These are phyloP conservation scores for Arthroderma sp. DNA, from an alignment of 2,329 filamentous ascomycete genomes.

Conservation along the genomic window DNA sequence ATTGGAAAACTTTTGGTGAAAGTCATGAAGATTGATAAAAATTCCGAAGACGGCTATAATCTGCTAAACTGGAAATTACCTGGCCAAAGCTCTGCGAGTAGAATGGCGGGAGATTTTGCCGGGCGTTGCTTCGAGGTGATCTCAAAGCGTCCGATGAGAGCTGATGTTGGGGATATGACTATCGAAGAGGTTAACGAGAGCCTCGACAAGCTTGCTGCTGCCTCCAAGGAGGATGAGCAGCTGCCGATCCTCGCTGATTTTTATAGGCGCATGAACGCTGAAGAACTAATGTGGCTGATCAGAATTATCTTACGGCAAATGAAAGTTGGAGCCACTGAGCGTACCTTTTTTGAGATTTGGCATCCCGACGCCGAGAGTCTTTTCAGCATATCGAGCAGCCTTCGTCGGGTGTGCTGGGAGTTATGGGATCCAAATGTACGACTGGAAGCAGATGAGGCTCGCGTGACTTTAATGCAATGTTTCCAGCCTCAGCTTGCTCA, in stretches of 20 bases:
- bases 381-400: constrained; percentile 82
- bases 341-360: constrained; percentile 73
- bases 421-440: constrained; percentile 59
- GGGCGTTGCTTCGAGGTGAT: constrained; percentile 78
- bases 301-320: constrained; percentile 78
- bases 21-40: constrained; percentile 79
- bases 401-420: constrained; percentile 90
- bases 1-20: constrained; percentile 87
- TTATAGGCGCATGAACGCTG: constrained; percentile 81
- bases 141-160: constrained; percentile 66
- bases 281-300: constrained; percentile 89
- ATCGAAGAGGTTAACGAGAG: constrained; percentile 82
- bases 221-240: constrained; percentile 71
- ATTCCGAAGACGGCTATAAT: constrained; percentile 76
- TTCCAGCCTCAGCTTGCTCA: constrained; percentile 93
- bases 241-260: constrained; percentile 68
- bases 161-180: constrained; percentile 60
- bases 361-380: constrained; percentile 63
- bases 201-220: constrained; percentile 63
- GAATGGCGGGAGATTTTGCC: constrained; percentile 80
- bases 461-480: constrained; percentile 76
- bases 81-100: constrained; percentile 48
- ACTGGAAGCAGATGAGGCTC: constrained; percentile 60
- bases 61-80: constrained; percentile 89
- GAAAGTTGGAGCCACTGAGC: constrained; percentile 68